These are phyloP conservation scores for Scheffersomyces quercinus DNA, from an alignment of 1,139 yeast genomes.

Conservation along the genomic window DNA sequence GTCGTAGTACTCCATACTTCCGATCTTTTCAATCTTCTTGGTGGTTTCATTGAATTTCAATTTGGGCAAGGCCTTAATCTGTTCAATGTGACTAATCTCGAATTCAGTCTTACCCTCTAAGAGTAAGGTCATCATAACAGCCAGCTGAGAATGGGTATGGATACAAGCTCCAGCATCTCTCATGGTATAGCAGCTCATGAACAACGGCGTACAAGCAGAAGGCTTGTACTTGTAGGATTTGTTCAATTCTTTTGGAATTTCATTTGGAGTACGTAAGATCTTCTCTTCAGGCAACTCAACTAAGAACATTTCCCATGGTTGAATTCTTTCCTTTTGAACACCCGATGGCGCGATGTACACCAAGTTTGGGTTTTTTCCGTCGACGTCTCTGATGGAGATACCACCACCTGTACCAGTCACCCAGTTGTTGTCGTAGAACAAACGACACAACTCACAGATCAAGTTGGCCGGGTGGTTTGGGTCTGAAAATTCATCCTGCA, in stretches of 20 bases:
- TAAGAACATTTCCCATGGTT: constrained; percentile 81
- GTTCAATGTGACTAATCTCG: constrained; percentile 79
- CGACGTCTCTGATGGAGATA: constrained; percentile 69
- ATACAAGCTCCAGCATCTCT: constrained; percentile 90
- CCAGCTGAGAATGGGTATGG: constrained; percentile 89
- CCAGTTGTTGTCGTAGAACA: constrained; percentile 83
- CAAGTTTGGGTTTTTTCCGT: constrained; percentile 42
- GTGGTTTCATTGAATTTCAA: constrained; percentile 29
- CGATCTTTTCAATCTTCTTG: constrained; percentile 58
- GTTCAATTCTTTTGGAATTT: constrained; percentile 40
- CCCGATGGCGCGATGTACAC: constrained; percentile 92
- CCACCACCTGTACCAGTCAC: constrained; percentile 98
- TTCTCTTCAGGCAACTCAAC: constrained; percentile 57
- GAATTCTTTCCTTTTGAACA: constrained; percentile 87
- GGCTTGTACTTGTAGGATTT: constrained; percentile 63
- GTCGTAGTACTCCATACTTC: constrained; percentile 71
- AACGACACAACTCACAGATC: constrained; percentile 77
- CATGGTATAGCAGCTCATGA: constrained; percentile 70
- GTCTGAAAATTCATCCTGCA: constrained; percentile 26
- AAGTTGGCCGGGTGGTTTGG: constrained; percentile 80
- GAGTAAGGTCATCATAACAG: constrained; percentile 77
- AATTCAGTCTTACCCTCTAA: constrained; percentile 64
- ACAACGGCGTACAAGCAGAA: constrained; percentile 90
- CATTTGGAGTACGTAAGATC: constrained; percentile 61
- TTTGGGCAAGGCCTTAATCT: constrained; percentile 85